Percentiles rank a stretch among this genome's conserved stretches.
phyloP scores from a whole-genome alignment of 1,284 basidiomycete species.

The Neotropicomus parvogracilis region DNA sequence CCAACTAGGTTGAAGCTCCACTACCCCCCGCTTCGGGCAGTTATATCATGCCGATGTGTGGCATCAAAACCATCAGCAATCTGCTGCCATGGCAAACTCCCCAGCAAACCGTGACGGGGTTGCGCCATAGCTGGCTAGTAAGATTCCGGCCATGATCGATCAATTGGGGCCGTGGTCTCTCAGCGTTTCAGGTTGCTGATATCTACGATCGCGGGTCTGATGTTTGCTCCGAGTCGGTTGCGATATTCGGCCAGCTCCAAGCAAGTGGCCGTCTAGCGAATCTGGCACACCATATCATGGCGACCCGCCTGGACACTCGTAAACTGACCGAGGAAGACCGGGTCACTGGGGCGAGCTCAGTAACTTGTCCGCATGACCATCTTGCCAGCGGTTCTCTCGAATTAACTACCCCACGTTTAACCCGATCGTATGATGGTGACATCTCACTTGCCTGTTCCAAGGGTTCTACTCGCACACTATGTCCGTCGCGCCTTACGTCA shows the following conservation, averaged over 20 bases:
- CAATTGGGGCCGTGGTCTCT: background rate
- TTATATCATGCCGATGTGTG: background rate
- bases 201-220: background rate
- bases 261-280: background rate
- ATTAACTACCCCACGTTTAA: background rate
- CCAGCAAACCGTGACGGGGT: background rate
- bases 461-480: background rate
- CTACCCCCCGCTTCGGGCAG: background rate
- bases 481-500: background rate
- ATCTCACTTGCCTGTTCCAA: conserved; percentile 8
- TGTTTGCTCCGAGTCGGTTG: background rate
- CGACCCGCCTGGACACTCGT: background rate
- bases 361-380: conserved; percentile 13
- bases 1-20: background rate
- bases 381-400: background rate
- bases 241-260: too few relatives aligned
- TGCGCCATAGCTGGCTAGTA: background rate
- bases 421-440: background rate
- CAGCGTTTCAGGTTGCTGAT: background rate
- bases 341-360: too few relatives aligned
- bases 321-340: too few relatives aligned
- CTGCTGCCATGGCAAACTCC: background rate
- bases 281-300: background rate
- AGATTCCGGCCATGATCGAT: background rate
- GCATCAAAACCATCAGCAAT: background rate